These are phyloP conservation scores for Luvunga scandens DNA, from an alignment of 345 rosid species.

Conservation along the genomic window DNA sequence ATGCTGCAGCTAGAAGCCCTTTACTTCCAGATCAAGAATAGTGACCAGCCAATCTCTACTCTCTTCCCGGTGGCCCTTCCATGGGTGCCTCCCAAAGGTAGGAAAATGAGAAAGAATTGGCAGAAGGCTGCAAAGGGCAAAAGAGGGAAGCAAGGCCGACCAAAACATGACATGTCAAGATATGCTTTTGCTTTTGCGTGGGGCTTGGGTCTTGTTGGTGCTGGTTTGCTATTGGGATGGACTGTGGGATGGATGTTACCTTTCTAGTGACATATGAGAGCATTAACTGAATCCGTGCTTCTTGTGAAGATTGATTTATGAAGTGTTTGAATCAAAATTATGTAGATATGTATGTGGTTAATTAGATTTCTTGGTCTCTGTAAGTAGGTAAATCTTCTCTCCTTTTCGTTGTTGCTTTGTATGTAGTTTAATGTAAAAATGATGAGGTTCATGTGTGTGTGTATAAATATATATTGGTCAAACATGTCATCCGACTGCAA, in stretches of 20 bases:
- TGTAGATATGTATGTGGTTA: constrained; percentile 4
- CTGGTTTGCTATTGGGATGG: constrained; percentile 96
- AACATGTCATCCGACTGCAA: not conserved
- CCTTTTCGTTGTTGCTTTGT: not conserved
- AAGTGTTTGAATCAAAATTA: constrained; percentile 9
- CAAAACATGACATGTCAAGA: constrained; percentile 36
- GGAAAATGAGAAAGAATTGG: constrained; percentile 32
- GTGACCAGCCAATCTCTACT: constrained; percentile 44
- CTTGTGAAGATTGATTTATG: constrained; percentile 17
- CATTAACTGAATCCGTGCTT: constrained; percentile 1
- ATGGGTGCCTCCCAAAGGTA: constrained; percentile 47
- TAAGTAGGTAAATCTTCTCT: not conserved
- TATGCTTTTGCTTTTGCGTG: constrained; percentile 63
- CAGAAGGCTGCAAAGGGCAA: constrained; percentile 30
- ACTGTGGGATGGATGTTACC: constrained; percentile 93
- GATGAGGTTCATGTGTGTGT: constrained; percentile 21
- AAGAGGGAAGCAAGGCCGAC: constrained; percentile 33
- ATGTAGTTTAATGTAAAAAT: constrained; percentile 9
- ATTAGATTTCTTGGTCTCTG: constrained; percentile 1
- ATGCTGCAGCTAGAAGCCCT: constrained; percentile 77
- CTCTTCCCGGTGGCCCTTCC: constrained; percentile 51
- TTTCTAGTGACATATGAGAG: constrained; percentile 27
- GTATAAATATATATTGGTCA: constrained; percentile 20
- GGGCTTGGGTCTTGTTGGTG: constrained; percentile 88
- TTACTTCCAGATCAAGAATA: constrained; percentile 57